Conservation (phyloP, 2,329 filamentous ascomycete species). For the Bipolaris oryzae region DNA sequence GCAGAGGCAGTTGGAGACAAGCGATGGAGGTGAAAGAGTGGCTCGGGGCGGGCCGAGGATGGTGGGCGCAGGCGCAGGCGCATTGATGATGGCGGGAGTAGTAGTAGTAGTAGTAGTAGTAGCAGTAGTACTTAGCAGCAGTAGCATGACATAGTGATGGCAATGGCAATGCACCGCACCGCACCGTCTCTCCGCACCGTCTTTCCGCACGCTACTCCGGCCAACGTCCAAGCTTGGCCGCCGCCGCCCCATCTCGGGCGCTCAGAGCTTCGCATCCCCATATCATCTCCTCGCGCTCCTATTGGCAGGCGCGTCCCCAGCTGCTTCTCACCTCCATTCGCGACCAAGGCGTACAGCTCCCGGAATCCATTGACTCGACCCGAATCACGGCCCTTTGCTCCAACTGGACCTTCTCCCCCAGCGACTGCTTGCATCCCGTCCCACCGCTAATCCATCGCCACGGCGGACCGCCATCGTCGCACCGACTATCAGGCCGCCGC, state of each 20-base stretch:
- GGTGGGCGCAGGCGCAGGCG: neutral
- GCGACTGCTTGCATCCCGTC: slow-evolving; percentile 22
- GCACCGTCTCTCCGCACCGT: slow-evolving; percentile 6
- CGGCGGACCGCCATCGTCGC: slow-evolving; percentile 16
- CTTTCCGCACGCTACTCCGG: slow-evolving; percentile 7
- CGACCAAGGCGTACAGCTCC: slow-evolving; percentile 9
- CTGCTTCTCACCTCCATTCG: slow-evolving; percentile 10
- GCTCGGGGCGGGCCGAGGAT: slow-evolving; percentile 11
- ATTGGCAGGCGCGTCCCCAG: slow-evolving; percentile 16
- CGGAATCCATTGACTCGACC: slow-evolving; percentile 21
- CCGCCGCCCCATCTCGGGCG: neutral
- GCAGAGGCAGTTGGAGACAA: neutral
- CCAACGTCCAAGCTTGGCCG: slow-evolving; percentile 13
- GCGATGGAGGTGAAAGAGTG: neutral
- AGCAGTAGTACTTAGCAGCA: neutral
- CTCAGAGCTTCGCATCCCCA: slow-evolving; percentile 4
- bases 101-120: neutral
- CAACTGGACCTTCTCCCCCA: slow-evolving; percentile 6
- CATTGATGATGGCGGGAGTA: neutral
- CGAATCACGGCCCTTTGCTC: slow-evolving; percentile 15
- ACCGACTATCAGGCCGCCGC: slow-evolving; percentile 14
- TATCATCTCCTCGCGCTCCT: slow-evolving; percentile 19
- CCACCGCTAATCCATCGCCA: slow-evolving; percentile 17
- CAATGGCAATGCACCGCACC: neutral
- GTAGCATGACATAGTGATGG: neutral